Evolutionary conservation across 169 alveolate genomes (phyloP), one percentile per base, ranked within the genome.

Genomic region (Babesia divergens): DNA sequence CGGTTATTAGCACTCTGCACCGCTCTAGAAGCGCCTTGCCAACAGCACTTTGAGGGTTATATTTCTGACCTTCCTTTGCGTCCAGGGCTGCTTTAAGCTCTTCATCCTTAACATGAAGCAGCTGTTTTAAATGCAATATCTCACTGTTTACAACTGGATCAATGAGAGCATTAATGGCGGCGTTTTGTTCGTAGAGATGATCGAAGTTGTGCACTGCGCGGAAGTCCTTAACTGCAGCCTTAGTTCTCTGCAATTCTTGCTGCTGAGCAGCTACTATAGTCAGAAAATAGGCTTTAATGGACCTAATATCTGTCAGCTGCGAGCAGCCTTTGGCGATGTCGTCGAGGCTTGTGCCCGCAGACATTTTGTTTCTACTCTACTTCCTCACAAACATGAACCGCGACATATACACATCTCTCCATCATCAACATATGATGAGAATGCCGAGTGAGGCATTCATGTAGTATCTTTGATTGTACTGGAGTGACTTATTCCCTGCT

Each of bases 131-230:
- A 46, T 64, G 72, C 31, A 69, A 31, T 28, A 80, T 68, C 31
- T 70, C 88, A 32, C 47, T 22, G 49, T 80, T 80, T 6, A 69
- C 55, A 6, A 80, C 80, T 20, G 88, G 80, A 32, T 80, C 79
- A 6, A 56, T 42, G n/a, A 53, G 37, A 22, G 67, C 64, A 31
- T 67, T 50, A 52, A 67, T 3, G 22, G 55, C 35, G 16, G 51
- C 50, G 26, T 20, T 31, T 13, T 51, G 50, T 11, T 47, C 54
- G 46, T 66, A 52, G 7, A 53, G 42, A 24, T 43, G 18, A 3
- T 74, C 53, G 52, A 62, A 44, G 26, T 65, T 65, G 44, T 74
- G 62, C 26, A 62, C n/a, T 14, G 54, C 46, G 5, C 86, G 51
- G 58, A 77, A 66, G 47, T 77, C 86, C n/a, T 44, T 53, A 9